Evolutionary conservation across 2,329 filamentous ascomycete species (phyloP).

Genomic region (Fonsecaea multimorphosa): DNA sequence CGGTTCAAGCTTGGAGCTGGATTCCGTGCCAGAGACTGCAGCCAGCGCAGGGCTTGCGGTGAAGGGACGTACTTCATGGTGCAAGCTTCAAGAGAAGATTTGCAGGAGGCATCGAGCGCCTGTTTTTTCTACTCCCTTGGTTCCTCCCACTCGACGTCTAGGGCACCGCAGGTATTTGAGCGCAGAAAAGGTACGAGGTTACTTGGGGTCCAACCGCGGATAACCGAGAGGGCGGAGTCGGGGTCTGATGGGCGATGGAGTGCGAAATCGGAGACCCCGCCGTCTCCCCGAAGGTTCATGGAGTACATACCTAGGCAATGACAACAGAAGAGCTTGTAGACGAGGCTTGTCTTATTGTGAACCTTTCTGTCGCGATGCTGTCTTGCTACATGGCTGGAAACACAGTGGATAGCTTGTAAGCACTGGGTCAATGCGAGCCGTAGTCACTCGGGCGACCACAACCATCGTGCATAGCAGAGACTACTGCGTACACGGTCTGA

Average conservation of each 20-base stretch:
- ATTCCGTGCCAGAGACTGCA: slow-evolving; percentile 21
- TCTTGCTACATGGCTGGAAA: not conserved
- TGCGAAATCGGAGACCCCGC: slow-evolving; percentile 5
- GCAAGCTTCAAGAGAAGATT: not conserved
- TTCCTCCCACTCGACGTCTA: not conserved
- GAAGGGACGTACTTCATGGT: slow-evolving; percentile 33
- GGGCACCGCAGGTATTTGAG: not conserved
- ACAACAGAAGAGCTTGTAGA: not conserved
- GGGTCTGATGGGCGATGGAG: not conserved
- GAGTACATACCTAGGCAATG: no score
- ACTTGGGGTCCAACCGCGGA: not conserved
- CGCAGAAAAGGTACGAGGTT: not conserved
- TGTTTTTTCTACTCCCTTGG: not conserved
- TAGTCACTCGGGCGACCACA: not conserved
- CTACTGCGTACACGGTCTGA: not conserved
- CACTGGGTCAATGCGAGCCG: not conserved
- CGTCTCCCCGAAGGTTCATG: no score
- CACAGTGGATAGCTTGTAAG: not conserved
- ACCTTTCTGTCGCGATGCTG: not conserved
- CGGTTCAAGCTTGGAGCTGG: not conserved
- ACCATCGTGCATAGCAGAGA: not conserved
- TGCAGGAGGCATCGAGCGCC: not conserved
- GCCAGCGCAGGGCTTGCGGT: slow-evolving; percentile 30
- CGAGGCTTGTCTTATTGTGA: not conserved
- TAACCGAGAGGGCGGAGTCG: not conserved